Evolutionary conservation across 2,329 filamentous ascomycete genomes (phyloP), one percentile per base, ranked within the genome.

Genomic region (Alternaria ventricosa): DNA sequence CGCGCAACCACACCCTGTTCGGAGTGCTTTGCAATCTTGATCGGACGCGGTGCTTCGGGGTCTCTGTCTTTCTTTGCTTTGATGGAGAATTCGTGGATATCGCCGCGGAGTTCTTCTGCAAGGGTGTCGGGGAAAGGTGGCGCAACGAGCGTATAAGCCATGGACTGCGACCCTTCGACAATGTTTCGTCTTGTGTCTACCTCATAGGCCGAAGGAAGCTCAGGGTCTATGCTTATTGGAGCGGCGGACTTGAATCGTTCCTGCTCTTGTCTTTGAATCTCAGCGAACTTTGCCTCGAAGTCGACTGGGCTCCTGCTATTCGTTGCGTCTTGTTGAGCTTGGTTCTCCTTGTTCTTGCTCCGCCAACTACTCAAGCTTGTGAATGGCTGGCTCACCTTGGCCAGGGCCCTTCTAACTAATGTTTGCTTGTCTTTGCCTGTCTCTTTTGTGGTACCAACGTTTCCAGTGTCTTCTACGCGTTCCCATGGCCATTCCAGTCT

Each of bases 101-200:
- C 96, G 73, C 87, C 88, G 71, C 90, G 66, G 18, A 98, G 85
- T 84, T 98, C 95, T 78, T 97, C 90, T 69, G 97, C 86, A 41
- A 97, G 87, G n/a, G 81, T 82, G 28, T 85, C 81, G 6, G 95
- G 94, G 86, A 97, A 93, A 13, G 95, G 95, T 25, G 92, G 87
- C 15, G 87, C 84, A 27, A 94, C 84, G 23, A 98, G 84, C 36
- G 89, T 92, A 78, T 92, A 97, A 1, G 92, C 92, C 74, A 85
- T 67, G n/a, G 67, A 68, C 1, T 71, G 60, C 41, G 64, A 55
- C 43, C 88, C 86, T 75, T 97, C 92, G 61, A 93, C 91, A 59
- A 90, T 87, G 77, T 91, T 88, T 68, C 92, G 90, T 49, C 89
- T 82, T 3, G 95, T 97, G 81, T 98, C 95, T 73, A 74, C 80